Base-by-base conservation (phyloP, 768 basidiomycete species). In the Pleurotus salmoneostramineus region DNA sequence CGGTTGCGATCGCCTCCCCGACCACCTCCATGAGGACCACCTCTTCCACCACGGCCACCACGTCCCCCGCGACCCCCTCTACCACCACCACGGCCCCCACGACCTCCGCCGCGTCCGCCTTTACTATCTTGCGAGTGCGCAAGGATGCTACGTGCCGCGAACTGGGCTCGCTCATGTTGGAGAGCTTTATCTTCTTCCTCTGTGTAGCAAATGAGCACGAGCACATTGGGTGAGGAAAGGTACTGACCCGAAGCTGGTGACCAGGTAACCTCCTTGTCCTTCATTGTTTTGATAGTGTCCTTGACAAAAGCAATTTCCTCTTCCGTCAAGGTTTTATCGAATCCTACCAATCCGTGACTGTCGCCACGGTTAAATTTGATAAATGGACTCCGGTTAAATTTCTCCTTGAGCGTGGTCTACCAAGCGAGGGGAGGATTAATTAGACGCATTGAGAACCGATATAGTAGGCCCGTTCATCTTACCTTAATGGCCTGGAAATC, bases 111-210 rank as follows among this genome's bases (percentile, higher is more conserved):
- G 12, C 71, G 62, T 21, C 71, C 69, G 3, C 35, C 52, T 32
- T 55, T 55, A 32, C 37, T 44, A 8, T 55, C 52, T 55, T 55
- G 52, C 0, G 40, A 15, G 32, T 55, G 52, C 11, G 52, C 11
- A 31, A 55, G 52, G 40, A 55, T 66, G 77, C 62, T 79, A 81
- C 1, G 52, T 12, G 89, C 90, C 3, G 88, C 85, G 14, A 78
- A 76, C 60, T 87, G 81, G 2, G 89, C 89, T 8, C 90, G 86
- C 66, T 90, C 85, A 32, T 90, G 74, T 65, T 88, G 87, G 73
- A 91, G 90, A 1, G 73, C 72, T 64, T 84, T 86, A 64, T 91
- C 89, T 49, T 83, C 83, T 27, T 84, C 83, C 77, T 90, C 90
- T 89, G 61, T 59, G 21, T 4, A 55, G 32, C 44, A 8, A 4